Evolutionary conservation across 768 basidiomycete genomes (phyloP).

Genomic region (Lactifluus subvellereus): DNA sequence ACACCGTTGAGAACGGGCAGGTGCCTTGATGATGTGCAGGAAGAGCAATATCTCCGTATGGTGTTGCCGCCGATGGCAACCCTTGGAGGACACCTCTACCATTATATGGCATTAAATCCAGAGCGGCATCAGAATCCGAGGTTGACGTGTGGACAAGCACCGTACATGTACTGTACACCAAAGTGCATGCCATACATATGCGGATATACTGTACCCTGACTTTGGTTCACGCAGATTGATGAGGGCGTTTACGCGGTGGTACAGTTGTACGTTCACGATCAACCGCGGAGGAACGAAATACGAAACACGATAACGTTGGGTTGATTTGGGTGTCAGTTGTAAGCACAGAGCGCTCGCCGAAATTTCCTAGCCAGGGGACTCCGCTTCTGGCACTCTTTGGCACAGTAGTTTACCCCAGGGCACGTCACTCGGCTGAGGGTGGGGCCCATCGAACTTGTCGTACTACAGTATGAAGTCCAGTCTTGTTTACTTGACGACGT

Average conservation of each 20-base stretch:
- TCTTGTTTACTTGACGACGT: not conserved
- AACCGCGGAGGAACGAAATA: not conserved
- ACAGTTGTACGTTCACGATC: not conserved
- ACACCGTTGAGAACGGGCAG: not conserved
- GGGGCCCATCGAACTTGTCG: too few relatives aligned
- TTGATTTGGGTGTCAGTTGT: too few relatives aligned
- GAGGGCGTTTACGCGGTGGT: not conserved
- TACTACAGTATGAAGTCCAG: too few relatives aligned
- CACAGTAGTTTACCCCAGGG: too few relatives aligned
- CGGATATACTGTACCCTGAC: not conserved
- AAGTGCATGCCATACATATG: not conserved
- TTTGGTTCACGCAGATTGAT: not conserved
- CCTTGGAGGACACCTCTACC: not conserved
- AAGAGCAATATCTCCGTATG: not conserved
- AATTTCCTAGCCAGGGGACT: too few relatives aligned
- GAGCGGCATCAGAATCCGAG: not conserved
- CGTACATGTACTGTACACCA: not conserved
- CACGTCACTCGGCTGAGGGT: too few relatives aligned
- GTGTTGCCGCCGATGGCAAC: too few relatives aligned
- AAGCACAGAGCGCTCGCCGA: too few relatives aligned
- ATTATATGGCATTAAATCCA: not conserved
- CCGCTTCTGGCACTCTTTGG: too few relatives aligned
- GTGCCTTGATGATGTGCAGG: not conserved
- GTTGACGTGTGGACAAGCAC: not conserved
- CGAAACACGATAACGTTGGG: not conserved